Percentiles rank a stretch among this genome's conserved stretches.
Evolutionary conservation across 345 rosid genomes (phyloP).

Genomic region (Bruguiera gymnorhiza): DNA sequence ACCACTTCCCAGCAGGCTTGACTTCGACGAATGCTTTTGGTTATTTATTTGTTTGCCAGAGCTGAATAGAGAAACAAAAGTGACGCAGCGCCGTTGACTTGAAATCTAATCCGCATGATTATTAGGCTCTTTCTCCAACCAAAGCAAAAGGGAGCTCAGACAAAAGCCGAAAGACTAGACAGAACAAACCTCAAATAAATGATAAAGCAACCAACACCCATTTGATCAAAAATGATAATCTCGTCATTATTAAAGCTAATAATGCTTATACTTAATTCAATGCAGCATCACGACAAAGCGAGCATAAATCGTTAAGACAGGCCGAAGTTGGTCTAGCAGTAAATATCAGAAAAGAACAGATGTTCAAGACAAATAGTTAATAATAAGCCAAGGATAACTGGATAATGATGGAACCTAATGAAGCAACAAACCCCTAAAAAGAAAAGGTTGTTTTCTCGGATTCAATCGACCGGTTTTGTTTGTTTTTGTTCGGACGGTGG

Average conservation of each 20-base stretch:
- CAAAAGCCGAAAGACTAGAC: too few species aligned
- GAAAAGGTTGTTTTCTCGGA: constrained; percentile 4
- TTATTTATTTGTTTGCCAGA: not conserved
- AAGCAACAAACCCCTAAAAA: not conserved
- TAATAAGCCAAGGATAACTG: constrained; percentile 1
- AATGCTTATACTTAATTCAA: constrained; percentile 2
- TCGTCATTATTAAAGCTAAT: constrained; percentile 5
- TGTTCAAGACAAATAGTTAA: not conserved
- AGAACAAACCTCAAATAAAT: too few species aligned
- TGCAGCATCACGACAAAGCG: not conserved
- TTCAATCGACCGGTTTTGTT: constrained; percentile 1
- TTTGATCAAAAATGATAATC: not conserved
- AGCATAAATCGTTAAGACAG: not conserved
- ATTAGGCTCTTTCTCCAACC: not conserved
- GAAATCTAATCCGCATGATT: constrained; percentile 13
- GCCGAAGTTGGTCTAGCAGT: not conserved
- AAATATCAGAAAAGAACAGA: not conserved
- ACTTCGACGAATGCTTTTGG: not conserved
- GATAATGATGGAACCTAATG: not conserved
- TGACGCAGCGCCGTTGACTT: constrained; percentile 33
- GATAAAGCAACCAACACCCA: not conserved
- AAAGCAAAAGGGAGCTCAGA: not conserved
- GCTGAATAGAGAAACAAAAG: not conserved
- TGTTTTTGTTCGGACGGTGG: constrained; percentile 3
- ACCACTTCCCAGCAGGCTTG: too few species aligned